Evolutionary conservation across 108 stramenopile species (phyloP), one percentile per base, ranked within the genome.

Genomic region (Cyclotella sp.): DNA sequence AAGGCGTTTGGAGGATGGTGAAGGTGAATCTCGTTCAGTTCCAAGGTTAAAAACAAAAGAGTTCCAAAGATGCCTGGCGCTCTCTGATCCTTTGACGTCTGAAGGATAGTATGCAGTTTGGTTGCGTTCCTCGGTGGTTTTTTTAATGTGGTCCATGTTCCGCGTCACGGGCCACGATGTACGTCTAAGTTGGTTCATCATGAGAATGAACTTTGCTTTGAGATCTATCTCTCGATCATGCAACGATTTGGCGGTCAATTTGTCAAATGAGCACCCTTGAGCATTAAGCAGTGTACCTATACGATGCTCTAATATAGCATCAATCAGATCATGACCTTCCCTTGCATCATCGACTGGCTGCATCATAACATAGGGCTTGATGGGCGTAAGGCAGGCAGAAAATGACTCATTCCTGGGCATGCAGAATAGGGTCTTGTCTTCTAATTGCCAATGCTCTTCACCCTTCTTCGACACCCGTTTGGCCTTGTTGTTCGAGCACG

Each of bases 361-460:
- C 79, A 80, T 80, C 54, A 69, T 51, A 46, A 80, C 68, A 30
- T 69, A 74, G 6, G 79, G 79, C 44, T 59, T 39, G 40, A 46
- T 63, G n/a, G 44, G 34, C 21, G 66, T 60, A 29, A 79, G 63
- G 16, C 18, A 46, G 13, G 29, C 26, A 39, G 40, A 9, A 55
- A 80, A 80, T 9, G 43, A 44, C 40, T 73, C 72, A 53, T 80
- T 80, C 43, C 69, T 73, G 29, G 79, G 79, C 70, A 80, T 63
- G 60, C 72, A 73, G 28, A 80, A 80, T 14, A 80, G 42, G n/a
- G 65, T 53, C 60, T 63, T 45, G 49, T 73, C 53, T 30, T 80
- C 66, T n/a, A 73, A 39, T 12, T 67, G 63, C 71, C 71, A 59
- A 53, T 65, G 78, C 39, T 58, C 43, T 61, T 79, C 78, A 18